Evolutionary conservation across 306 rosid species (phyloP).

Genomic region (Quillaja saponaria): DNA sequence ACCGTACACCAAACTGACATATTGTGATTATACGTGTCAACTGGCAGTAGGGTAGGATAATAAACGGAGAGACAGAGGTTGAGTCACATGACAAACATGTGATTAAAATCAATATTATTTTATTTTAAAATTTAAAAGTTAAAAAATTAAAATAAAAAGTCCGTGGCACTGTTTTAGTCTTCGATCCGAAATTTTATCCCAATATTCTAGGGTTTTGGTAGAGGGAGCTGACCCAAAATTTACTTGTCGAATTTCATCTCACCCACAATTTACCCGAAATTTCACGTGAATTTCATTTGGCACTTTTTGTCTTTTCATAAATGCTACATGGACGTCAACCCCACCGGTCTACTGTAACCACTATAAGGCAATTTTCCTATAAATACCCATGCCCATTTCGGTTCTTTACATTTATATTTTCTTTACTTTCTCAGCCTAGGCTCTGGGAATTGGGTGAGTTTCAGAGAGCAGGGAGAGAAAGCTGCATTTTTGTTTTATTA

Average conservation of each 20-base stretch:
- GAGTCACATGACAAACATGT: slow-evolving; percentile 40
- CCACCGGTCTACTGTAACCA: slow-evolving; percentile 36
- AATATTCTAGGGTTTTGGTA: slow-evolving; percentile 37
- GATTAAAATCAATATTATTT: neutral
- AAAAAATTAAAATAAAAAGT: neutral
- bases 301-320: slow-evolving; percentile 19
- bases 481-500: slow-evolving; percentile 1
- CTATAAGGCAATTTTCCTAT: slow-evolving; percentile 39
- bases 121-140: neutral
- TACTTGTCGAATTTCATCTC: slow-evolving; percentile 16
- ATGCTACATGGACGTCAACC: slow-evolving; percentile 43
- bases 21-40: slow-evolving; percentile 28
- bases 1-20: neutral
- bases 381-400: slow-evolving; percentile 36
- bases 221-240: slow-evolving; percentile 6
- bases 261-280: slow-evolving; percentile 28
- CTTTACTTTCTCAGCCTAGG: slow-evolving; percentile 24
- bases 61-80: slow-evolving; percentile 17
- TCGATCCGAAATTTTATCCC: slow-evolving; percentile 36
- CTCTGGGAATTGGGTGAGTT: slow-evolving; percentile 5
- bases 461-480: slow-evolving; percentile 32
- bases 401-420: neutral
- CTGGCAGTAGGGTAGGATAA: neutral
- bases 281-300: slow-evolving; percentile 25
- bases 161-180: too few species aligned